These are phyloP conservation scores for Acanthamoeba triangularis DNA, from an alignment of 208 protist species.

Conservation along the genomic window DNA sequence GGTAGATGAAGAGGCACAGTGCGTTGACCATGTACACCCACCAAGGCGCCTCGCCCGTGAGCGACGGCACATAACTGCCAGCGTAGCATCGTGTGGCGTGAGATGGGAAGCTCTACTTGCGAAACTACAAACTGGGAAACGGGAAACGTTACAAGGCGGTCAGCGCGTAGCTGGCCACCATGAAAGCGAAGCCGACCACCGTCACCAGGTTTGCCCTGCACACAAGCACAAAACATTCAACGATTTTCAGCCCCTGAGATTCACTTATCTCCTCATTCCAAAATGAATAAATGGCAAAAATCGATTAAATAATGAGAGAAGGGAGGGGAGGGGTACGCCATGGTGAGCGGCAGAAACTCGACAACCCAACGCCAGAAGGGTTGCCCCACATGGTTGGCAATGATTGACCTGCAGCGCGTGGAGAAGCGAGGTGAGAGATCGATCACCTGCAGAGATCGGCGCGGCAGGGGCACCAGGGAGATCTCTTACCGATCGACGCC, in stretches of 20 bases:
- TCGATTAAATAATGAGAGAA: not conserved
- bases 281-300: not conserved
- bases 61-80: not conserved
- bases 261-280: too few relatives aligned
- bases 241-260: not conserved
- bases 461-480: not conserved
- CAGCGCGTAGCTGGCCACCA: slow-evolving; percentile 25
- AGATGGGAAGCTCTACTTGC: not conserved
- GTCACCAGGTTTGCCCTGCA: slow-evolving; percentile 48
- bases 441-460: not conserved
- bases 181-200: slow-evolving; percentile 44
- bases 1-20: slow-evolving; percentile 52
- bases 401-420: not conserved
- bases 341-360: slow-evolving; percentile 36
- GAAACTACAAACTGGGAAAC: not conserved
- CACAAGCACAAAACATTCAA: not conserved
- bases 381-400: slow-evolving; percentile 47
- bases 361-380: slow-evolving; percentile 59
- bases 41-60: slow-evolving; percentile 1
- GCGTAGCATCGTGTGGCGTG: not conserved
- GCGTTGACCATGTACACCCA: slow-evolving; percentile 58
- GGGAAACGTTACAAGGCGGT: slow-evolving; percentile 22
- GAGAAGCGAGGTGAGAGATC: not conserved
- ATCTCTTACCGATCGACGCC: not conserved
- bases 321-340: not conserved